These are phyloP conservation scores for Misopates orontium DNA, from an alignment of 257 asterid species.

Conservation along the genomic window DNA sequence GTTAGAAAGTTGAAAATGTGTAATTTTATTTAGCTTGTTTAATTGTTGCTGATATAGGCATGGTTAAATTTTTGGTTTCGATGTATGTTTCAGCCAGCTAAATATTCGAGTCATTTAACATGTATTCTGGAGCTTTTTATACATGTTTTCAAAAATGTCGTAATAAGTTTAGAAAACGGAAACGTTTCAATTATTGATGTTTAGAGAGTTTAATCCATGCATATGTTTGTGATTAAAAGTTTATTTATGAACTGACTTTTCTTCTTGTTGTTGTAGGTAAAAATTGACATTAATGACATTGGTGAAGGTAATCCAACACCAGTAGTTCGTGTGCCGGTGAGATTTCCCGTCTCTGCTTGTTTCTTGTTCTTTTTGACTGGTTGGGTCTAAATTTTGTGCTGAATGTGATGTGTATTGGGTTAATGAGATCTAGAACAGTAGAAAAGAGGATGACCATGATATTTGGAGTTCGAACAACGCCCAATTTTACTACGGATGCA, in stretches of 20 bases:
- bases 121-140: too few relatives aligned
- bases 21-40: too few relatives aligned
- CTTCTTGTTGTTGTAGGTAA: conserved; percentile 31
- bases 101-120: too few relatives aligned
- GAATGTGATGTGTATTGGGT: conserved; percentile 36
- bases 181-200: too few relatives aligned
- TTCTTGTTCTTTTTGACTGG: conserved; percentile 20
- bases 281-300: conserved; percentile 31
- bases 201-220: too few relatives aligned
- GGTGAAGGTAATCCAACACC: conserved; percentile 33
- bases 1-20: too few relatives aligned
- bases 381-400: conserved; percentile 45
- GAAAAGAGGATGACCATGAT: conserved; percentile 54
- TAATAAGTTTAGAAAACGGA: too few relatives aligned
- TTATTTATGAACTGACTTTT: not conserved
- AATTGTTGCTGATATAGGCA: too few relatives aligned
- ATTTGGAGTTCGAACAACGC: conserved; percentile 82
- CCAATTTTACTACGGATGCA: conserved; percentile 65
- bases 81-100: too few relatives aligned
- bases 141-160: too few relatives aligned
- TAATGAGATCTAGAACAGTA: conserved; percentile 58
- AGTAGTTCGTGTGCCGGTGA: conserved; percentile 55
- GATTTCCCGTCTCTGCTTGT: conserved; percentile 32
- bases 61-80: too few relatives aligned
- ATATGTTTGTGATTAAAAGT: too few relatives aligned